Conservation (phyloP, 2,329 filamentous ascomycete genomes). For the Diaporthe sp. region DNA sequence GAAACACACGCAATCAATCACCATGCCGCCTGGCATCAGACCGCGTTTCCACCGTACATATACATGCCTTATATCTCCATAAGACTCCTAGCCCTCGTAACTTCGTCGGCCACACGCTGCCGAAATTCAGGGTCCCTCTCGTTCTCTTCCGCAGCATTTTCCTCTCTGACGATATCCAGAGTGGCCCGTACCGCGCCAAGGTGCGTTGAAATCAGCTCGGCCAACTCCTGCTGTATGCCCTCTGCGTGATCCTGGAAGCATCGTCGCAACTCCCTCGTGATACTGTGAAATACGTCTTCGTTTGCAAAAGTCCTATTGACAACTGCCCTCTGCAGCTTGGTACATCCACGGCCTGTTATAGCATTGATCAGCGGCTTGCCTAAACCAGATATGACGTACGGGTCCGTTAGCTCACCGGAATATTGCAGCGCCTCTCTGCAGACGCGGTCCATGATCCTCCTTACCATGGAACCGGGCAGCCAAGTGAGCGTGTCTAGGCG, state of each 20-base stretch:
- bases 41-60: too few relatives aligned
- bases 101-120: not conserved
- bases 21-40: too few relatives aligned
- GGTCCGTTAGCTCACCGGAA: not conserved
- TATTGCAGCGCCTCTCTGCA: not conserved
- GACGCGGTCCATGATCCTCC: not conserved
- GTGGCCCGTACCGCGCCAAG: not conserved
- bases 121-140: not conserved
- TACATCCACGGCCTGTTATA: not conserved
- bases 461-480: not conserved
- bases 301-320: not conserved
- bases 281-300: not conserved
- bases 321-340: not conserved
- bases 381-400: not conserved
- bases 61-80: constrained; percentile 36
- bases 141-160: not conserved
- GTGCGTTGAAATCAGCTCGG: not conserved
- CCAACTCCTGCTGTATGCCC: not conserved
- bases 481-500: not conserved
- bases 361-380: not conserved
- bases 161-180: not conserved
- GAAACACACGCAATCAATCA: too few relatives aligned
- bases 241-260: not conserved
- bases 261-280: not conserved
- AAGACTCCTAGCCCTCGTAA: not conserved